Evolutionary conservation across 2,329 filamentous ascomycete genomes (phyloP).

Genomic region (Paraconiothyrium sp.): DNA sequence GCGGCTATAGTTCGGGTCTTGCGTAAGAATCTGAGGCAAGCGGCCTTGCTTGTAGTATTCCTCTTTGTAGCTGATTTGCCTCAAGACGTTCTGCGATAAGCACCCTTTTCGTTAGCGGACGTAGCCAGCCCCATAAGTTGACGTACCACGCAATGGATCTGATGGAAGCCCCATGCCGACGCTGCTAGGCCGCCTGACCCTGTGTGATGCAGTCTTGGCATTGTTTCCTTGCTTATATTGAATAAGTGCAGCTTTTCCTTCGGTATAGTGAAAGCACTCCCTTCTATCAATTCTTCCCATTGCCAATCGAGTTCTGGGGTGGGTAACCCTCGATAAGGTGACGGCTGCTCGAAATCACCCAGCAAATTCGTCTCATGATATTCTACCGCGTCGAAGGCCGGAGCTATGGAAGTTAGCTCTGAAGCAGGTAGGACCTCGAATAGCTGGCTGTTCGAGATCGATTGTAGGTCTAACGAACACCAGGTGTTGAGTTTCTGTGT

Average conservation of each 20-base stretch:
- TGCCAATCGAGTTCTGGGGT: constrained; percentile 4
- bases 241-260: not conserved
- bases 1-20: not conserved
- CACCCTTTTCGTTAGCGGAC: not conserved
- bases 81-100: not conserved
- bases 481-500: not conserved
- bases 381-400: not conserved
- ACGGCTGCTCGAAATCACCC: not conserved
- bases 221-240: not conserved
- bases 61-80: constrained; percentile 3
- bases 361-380: not conserved
- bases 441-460: not conserved
- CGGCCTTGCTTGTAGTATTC: not conserved
- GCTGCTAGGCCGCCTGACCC: constrained; percentile 1
- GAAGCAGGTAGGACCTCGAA: not conserved
- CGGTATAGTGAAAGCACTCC: not conserved
- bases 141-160: constrained; percentile 1
- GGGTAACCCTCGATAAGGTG: not conserved
- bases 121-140: not conserved
- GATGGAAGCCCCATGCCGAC: constrained; percentile 2
- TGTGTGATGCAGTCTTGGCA: not conserved
- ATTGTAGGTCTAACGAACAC: not conserved
- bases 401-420: not conserved
- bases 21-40: not conserved
- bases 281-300: constrained; percentile 1